Base-by-base conservation (phyloP, 2,329 filamentous ascomycete genomes). In the Tolypocladium ophioglossoides region DNA sequence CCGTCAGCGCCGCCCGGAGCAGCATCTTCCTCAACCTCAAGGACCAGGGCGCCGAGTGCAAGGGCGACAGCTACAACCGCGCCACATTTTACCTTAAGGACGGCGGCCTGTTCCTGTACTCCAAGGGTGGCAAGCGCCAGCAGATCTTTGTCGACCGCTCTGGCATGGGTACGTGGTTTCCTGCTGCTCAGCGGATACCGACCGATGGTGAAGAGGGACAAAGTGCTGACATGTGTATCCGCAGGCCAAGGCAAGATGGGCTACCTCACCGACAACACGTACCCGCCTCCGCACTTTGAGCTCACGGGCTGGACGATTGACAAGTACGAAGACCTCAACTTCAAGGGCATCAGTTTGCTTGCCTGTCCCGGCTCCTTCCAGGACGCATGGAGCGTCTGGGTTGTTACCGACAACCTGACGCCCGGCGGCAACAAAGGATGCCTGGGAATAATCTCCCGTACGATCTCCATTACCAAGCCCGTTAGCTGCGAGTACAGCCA, bases 61-160 rank as follows among this genome's bases (percentile, higher is more conserved):
- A 73, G 60, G 66, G 68, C 41, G 63, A 63, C 34, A 56, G 63
- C n/a, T 60, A 67, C 41, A 66, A 73, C 57, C 66, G 62, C 38
- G 80, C 79, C 51, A 78, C 74, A 41, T 81, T 84, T 66, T 68
- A 69, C 59, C 66, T 83, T 59, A 52, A 71, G 41, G 68, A 77
- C 48, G 70, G 69, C 49, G 69, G 70, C 47, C 72, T 82, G 32
- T 74, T 66, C 63, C 73, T 85, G 35, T 81, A 72, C 58, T 59
- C 71, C 37, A 58, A 62, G 30, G 67, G 68, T 24, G 69, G 66
- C 5, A 69, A 58, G 37, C 66, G 68, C 3, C 81, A 84, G 69
- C 67, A 76, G 60, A 55, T 79, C 51, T 83, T 63, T 58, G 75
- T 75, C 41, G 80, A 84, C 65, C 75, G 76, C 47, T 80, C 77